Evolutionary conservation across 2,329 filamentous ascomycete species (phyloP).

Genomic region (Pseudocercospora pini-densiflorae): DNA sequence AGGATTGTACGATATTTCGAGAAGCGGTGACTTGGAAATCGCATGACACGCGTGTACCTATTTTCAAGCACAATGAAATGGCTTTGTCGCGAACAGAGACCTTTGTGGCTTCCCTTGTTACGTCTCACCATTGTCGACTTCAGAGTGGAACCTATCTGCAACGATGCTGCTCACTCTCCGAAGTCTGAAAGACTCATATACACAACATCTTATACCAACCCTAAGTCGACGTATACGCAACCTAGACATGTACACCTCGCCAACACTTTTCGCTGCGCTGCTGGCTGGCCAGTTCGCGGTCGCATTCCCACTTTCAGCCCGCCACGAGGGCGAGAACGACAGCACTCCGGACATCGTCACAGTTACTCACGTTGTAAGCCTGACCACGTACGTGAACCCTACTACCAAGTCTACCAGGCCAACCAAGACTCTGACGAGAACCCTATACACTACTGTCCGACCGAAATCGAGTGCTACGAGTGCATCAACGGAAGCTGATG

Average conservation of each 20-base stretch:
- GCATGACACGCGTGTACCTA: background rate
- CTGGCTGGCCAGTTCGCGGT: constrained; percentile 21
- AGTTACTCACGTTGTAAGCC: constrained; percentile 7
- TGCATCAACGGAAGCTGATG: background rate
- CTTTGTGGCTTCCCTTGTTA: background rate
- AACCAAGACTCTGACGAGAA: background rate
- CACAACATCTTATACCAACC: background rate
- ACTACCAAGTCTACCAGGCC: background rate
- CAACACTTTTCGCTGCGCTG: constrained; percentile 9
- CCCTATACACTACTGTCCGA: background rate
- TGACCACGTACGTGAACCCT: constrained; percentile 2
- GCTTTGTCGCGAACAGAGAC: constrained; percentile 7
- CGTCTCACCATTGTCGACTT: background rate
- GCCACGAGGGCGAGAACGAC: background rate
- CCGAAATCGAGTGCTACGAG: background rate
- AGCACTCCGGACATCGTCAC: constrained; percentile 1
- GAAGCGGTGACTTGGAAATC: background rate
- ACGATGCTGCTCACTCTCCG: background rate
- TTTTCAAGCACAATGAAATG: background rate
- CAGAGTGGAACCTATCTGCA: constrained; percentile 3
- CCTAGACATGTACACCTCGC: constrained; percentile 11
- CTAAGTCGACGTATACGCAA: background rate
- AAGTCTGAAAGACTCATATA: background rate
- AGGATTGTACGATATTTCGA: background rate
- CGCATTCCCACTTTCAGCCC: background rate